Percentiles rank a stretch among this genome's conserved stretches.
phyloP scores from a whole-genome alignment of 2,329 filamentous ascomycete genomes.

The Rhynchosporium secalis region DNA sequence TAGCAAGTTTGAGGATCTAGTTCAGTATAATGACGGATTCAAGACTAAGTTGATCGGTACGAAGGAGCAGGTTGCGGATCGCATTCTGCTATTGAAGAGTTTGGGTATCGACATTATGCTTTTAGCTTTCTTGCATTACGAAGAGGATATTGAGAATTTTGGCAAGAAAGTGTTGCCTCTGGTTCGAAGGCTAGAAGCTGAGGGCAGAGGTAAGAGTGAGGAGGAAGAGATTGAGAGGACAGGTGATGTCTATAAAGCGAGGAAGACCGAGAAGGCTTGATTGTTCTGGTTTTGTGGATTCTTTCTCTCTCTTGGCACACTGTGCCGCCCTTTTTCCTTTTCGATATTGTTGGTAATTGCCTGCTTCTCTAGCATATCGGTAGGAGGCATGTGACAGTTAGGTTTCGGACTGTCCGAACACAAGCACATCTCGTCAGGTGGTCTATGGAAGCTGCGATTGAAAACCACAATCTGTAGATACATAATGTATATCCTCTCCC shows the following conservation, averaged over 20 bases:
- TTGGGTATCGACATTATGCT: slow-evolving; percentile 47
- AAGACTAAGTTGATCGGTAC: slow-evolving; percentile 56
- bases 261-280: slow-evolving; percentile 16
- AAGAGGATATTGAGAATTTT: slow-evolving; percentile 52
- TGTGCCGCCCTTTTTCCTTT: no score
- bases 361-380: no score
- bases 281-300: background rate
- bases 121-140: slow-evolving; percentile 52
- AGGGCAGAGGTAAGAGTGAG: slow-evolving; percentile 49
- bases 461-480: no score
- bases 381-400: no score
- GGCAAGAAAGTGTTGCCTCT: slow-evolving; percentile 49
- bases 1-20: slow-evolving; percentile 52
- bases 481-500: no score
- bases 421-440: no score
- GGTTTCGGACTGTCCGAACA: no score
- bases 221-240: slow-evolving; percentile 49
- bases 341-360: no score
- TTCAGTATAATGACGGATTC: slow-evolving; percentile 57
- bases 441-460: no score
- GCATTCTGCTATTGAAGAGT: slow-evolving; percentile 50
- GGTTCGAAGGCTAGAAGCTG: slow-evolving; percentile 48
- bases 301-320: background rate
- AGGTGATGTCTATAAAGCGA: slow-evolving; percentile 47
- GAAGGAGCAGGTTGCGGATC: slow-evolving; percentile 51